Evolutionary conservation across 2,329 filamentous ascomycete genomes (phyloP), one percentile per base, ranked within the genome.

Genomic region (Fusarium secorum): DNA sequence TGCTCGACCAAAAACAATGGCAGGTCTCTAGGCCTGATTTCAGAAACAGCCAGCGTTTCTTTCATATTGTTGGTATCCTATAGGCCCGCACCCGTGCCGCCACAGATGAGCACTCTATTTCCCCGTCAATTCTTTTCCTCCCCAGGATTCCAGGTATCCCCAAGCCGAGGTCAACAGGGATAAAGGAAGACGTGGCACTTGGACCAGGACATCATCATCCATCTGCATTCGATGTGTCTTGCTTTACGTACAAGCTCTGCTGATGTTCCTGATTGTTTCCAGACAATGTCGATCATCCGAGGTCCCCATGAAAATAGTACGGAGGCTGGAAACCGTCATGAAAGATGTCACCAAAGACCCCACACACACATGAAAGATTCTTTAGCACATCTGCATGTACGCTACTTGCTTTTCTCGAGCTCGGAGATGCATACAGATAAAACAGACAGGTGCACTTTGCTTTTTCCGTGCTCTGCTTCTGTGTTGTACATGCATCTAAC

Each of bases 11-110:
- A 70, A 52, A 17, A 26, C 15, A 44, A 30, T 42, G 42, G 26
- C 42, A 48, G 36, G 39, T 46, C 51, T 51, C 36, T 28, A 44
- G 33, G 45, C 45, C 38, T 44, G 39, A 17, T 20, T 42, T 28
- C 28, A 45, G 65, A 72, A 66, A 56, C 69, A 46, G 15, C 42
- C 55, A 60, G 60, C 36, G 45, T 65, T 60, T 71, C 56, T 55
- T n/a, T 58, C 54, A 53, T 51, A 39, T 42, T 60, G 35, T 41
- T 41, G 51, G 53, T 28, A 30, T 48, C 30, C 28, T 51, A 49
- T 44, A 58, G 44, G 52, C 35, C 42, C 36, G 18, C 26, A 30
- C 26, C 46, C 36, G 35, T 39, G 52, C 55, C 42, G 42, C 64
- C 54, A 63, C 56, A 39, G 32, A 72, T 49, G 41, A 41, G 9